These are phyloP conservation scores for Citrullus colocynthis DNA, from an alignment of 306 rosid genomes.

Conservation along the genomic window DNA sequence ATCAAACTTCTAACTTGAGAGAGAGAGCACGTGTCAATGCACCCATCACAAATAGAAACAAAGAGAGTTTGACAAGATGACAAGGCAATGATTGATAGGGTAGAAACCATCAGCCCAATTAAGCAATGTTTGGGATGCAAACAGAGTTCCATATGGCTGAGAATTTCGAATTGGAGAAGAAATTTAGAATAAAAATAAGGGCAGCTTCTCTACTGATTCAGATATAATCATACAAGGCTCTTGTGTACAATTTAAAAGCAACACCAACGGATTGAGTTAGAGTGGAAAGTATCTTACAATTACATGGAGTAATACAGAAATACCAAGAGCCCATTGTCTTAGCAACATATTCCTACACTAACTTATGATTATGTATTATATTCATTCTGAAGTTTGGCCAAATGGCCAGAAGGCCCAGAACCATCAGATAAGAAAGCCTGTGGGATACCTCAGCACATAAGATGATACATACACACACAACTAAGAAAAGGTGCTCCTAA, in stretches of 20 bases:
- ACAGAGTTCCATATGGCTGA: neutral
- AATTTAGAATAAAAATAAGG: no score
- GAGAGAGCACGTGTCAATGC: no score
- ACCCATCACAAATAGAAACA: neutral
- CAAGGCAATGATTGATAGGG: neutral
- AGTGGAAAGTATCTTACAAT: neutral
- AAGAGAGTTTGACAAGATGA: neutral
- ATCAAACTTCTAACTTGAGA: no score
- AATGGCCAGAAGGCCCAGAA: no score
- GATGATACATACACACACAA: no score
- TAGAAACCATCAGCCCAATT: neutral
- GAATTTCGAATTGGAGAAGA: neutral
- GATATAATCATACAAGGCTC: neutral
- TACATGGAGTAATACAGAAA: neutral
- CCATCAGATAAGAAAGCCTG: no score
- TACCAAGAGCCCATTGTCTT: neutral
- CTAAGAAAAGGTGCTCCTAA: no score
- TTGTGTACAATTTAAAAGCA: neutral
- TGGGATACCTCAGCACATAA: no score
- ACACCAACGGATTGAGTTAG: neutral
- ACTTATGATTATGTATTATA: no score
- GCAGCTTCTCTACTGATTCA: neutral
- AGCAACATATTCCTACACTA: neutral
- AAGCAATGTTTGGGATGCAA: neutral
- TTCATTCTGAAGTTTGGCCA: no score